Evolutionary conservation across 192 early-diverging fungal genomes (phyloP).

Genomic region (Dimargaris xerosporica): DNA sequence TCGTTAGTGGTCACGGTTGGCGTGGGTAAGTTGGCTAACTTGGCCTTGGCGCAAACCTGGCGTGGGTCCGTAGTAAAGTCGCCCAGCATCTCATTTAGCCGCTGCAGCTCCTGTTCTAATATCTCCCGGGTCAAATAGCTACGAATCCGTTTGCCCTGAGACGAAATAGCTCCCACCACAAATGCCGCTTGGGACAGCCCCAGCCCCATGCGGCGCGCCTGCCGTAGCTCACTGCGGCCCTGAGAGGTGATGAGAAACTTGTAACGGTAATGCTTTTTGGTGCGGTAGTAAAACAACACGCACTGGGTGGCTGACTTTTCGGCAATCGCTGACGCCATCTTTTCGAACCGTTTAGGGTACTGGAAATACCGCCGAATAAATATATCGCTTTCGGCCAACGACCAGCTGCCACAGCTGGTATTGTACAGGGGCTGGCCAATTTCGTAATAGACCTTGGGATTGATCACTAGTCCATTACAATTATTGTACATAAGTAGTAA

Average conservation of each 20-base stretch:
- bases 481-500: conserved; percentile 38
- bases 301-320: conserved; percentile 53
- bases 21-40: too few relatives aligned
- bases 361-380: conserved; percentile 50
- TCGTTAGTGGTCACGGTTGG: too few relatives aligned
- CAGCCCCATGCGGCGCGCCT: conserved; percentile 6
- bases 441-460: conserved; percentile 47
- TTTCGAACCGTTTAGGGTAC: conserved; percentile 62
- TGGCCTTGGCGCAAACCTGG: too few relatives aligned
- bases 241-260: conserved; percentile 31
- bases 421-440: conserved; percentile 20
- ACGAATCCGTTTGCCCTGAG: neutral
- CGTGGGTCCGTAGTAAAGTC: too few relatives aligned
- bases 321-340: conserved; percentile 44
- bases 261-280: conserved; percentile 55
- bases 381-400: conserved; percentile 29
- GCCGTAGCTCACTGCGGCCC: conserved; percentile 8
- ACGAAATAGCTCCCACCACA: neutral
- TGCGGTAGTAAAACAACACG: conserved; percentile 63
- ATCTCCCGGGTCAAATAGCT: too few relatives aligned
- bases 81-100: too few relatives aligned
- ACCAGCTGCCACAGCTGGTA: conserved; percentile 15
- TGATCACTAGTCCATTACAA: conserved; percentile 34
- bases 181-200: conserved; percentile 6
- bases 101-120: too few relatives aligned